Percentiles rank a stretch among this genome's conserved stretches.
phyloP scores from a whole-genome alignment of 108 stramenopile species.

The Fragilaria crotonensis region DNA sequence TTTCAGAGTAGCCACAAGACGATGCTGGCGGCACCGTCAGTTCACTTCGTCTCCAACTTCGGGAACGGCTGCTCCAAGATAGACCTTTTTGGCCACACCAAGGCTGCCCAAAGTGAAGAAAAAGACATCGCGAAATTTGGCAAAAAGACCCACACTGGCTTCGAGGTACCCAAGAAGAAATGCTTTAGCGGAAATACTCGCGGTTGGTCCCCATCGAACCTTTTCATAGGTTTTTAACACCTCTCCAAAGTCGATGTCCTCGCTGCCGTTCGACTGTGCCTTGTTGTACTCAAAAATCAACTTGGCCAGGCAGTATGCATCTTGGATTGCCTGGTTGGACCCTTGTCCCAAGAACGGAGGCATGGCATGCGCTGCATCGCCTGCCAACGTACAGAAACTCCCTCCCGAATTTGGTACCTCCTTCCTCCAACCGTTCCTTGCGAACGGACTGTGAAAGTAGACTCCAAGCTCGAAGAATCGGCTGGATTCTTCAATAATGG shows the following conservation, averaged over 20 bases:
- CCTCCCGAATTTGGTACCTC: constrained; percentile 23
- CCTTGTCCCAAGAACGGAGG: constrained; percentile 96
- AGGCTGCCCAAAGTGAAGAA: constrained; percentile 51
- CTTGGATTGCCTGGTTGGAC: constrained; percentile 94
- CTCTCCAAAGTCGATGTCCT: constrained; percentile 20
- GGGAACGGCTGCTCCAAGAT: background rate
- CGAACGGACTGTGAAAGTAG: constrained; percentile 82
- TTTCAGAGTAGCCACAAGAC: too few relatives aligned
- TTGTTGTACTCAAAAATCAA: constrained; percentile 49
- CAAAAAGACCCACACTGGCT: constrained; percentile 36
- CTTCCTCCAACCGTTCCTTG: constrained; percentile 51
- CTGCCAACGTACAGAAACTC: constrained; percentile 42
- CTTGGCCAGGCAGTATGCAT: constrained; percentile 57
- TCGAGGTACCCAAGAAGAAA: constrained; percentile 75
- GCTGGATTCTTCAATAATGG: constrained; percentile 35
- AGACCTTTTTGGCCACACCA: constrained; percentile 37
- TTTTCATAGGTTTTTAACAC: constrained; percentile 57
- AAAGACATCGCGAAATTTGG: constrained; percentile 63
- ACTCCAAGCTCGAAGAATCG: constrained; percentile 74
- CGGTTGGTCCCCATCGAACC: constrained; percentile 60
- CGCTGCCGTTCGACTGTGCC: constrained; percentile 10
- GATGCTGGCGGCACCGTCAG: too few relatives aligned
- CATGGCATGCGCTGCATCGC: constrained; percentile 95
- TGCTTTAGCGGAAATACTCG: constrained; percentile 68
- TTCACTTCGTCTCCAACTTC: background rate